Conservation (phyloP, 257 asterid genomes). For the Lantana camara region DNA sequence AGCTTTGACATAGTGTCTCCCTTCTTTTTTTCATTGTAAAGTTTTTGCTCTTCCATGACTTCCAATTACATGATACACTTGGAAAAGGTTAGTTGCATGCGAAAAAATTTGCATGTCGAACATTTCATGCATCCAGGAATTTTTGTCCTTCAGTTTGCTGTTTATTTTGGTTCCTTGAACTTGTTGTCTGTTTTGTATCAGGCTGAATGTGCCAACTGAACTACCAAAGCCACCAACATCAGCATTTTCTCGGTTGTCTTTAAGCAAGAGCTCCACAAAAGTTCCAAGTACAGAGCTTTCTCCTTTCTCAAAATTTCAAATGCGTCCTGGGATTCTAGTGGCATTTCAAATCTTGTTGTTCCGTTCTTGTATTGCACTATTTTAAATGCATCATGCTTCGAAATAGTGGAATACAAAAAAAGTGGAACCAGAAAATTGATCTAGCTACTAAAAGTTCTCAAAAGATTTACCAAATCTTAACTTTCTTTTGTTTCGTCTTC, state of each 20-base stretch:
- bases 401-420: no score
- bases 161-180: neutral
- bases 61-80: neutral
- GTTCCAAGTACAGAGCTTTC: conserved; percentile 49
- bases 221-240: conserved; percentile 61
- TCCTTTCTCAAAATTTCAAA: neutral
- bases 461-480: neutral
- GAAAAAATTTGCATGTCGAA: neutral
- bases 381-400: no score
- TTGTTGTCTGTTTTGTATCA: conserved; percentile 28
- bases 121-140: neutral
- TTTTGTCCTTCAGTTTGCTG: neutral
- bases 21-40: neutral
- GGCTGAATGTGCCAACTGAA: conserved; percentile 45
- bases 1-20: neutral
- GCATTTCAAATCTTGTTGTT: no score
- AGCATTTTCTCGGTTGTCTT: conserved; percentile 51
- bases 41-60: neutral
- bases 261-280: conserved; percentile 64
- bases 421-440: no score
- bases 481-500: conserved; percentile 18
- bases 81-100: neutral
- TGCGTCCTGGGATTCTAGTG: neutral
- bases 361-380: no score
- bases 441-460: neutral